These are phyloP conservation scores for Pterocarpus macrocarpus DNA, from an alignment of 306 rosid species.

Conservation along the genomic window DNA sequence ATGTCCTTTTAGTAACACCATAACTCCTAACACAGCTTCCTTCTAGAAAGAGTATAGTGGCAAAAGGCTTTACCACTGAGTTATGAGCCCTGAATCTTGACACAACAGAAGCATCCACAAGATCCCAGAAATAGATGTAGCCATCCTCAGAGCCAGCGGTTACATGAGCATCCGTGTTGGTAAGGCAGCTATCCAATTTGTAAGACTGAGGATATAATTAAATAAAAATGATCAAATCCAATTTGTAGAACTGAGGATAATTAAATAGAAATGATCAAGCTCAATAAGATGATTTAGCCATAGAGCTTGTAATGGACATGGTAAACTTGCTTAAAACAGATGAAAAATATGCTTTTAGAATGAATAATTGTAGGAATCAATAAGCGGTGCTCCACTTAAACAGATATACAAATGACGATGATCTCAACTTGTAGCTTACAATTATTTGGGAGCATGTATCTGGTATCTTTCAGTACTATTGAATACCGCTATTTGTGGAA, in stretches of 20 bases:
- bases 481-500: conserved; percentile 1
- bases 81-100: conserved; percentile 84
- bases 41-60: conserved; percentile 3
- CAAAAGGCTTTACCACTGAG: conserved; percentile 70
- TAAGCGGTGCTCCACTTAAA: background rate
- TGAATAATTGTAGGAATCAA: background rate
- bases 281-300: conserved; percentile 18
- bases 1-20: conserved; percentile 34
- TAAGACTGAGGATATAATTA: conserved; percentile 64
- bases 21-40: conserved; percentile 2
- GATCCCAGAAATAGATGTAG: conserved; percentile 87
- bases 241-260: conserved; percentile 77
- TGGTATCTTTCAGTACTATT: background rate
- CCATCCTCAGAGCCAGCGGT: conserved; percentile 97
- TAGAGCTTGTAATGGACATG: conserved; percentile 4
- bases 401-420: conserved; percentile 22
- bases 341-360: conserved; percentile 9
- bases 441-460: background rate
- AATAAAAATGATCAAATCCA: conserved; percentile 56
- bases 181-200: conserved; percentile 95
- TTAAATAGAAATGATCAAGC: conserved; percentile 35
- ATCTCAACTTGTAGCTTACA: conserved; percentile 32
- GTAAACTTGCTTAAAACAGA: conserved; percentile 32
- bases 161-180: conserved; percentile 89
- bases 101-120: conserved; percentile 87